phyloP scores from a whole-genome alignment of 2,329 filamentous ascomycete species.

The Lecanicillium sp. region DNA sequence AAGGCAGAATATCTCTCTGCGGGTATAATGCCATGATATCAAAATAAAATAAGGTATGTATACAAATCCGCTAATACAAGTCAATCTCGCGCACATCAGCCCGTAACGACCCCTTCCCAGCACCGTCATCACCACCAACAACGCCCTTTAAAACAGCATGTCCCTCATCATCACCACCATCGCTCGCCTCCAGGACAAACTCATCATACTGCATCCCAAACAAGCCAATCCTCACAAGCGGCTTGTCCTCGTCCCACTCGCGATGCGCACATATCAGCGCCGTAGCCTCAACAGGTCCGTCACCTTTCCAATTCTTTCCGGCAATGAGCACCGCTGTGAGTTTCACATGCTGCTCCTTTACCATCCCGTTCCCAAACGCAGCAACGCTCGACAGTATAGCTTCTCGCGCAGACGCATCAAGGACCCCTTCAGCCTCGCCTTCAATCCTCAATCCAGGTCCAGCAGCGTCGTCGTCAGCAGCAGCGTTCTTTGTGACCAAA shows the following conservation, averaged over 20 bases:
- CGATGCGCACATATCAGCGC: conserved; percentile 6
- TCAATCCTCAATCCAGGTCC: neutral
- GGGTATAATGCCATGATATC: neutral
- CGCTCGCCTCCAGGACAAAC: conserved; percentile 15
- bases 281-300: neutral
- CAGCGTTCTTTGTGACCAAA: conserved; percentile 14
- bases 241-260: conserved; percentile 17
- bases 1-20: neutral
- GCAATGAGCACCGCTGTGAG: conserved; percentile 6
- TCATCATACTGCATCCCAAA: conserved; percentile 18
- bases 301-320: conserved; percentile 3
- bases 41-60: neutral
- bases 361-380: no score
- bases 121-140: conserved; percentile 15
- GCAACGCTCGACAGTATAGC: no score
- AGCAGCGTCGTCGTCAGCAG: conserved; percentile 9
- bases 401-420: neutral
- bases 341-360: no score
- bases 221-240: conserved; percentile 22
- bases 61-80: conserved; percentile 19
- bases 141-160: conserved; percentile 19
- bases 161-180: conserved; percentile 7
- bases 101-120: conserved; percentile 16
- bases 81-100: conserved; percentile 24
- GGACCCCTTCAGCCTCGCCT: neutral